A percentile compares a stretch with the other conserved stretches of the same genome.
These are phyloP conservation scores for Arthrobotrys musiformis DNA, from an alignment of 2,329 filamentous ascomycete genomes.

Conservation along the genomic window DNA sequence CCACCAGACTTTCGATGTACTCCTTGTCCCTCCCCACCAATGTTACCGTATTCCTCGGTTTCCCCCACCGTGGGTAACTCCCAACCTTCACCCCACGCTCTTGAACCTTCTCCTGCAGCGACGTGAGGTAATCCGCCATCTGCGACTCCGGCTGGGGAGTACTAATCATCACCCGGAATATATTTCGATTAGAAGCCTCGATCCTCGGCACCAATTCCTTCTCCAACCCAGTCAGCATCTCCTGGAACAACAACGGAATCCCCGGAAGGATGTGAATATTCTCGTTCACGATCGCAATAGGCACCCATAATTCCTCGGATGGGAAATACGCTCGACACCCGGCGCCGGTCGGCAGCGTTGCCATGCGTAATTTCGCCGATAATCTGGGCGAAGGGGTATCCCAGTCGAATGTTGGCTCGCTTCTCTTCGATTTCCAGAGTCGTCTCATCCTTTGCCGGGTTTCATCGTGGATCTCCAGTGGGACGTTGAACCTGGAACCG, in stretches of 20 bases:
- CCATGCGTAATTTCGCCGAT: slow-evolving; percentile 88
- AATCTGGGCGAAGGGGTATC: slow-evolving; percentile 80
- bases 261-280: slow-evolving; percentile 95
- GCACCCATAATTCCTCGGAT: slow-evolving; percentile 87
- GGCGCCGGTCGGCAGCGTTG: slow-evolving; percentile 79
- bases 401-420: slow-evolving; percentile 82
- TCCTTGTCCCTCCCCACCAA: slow-evolving; percentile 80
- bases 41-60: slow-evolving; percentile 87
- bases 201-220: slow-evolving; percentile 74
- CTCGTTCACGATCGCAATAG: slow-evolving; percentile 85
- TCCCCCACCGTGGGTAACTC: slow-evolving; percentile 93
- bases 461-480: slow-evolving; percentile 79
- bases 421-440: slow-evolving; percentile 77
- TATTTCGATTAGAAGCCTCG: slow-evolving; percentile 80
- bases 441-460: slow-evolving; percentile 85
- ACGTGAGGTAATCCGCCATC: slow-evolving; percentile 83
- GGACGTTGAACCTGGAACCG: slow-evolving; percentile 68
- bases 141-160: slow-evolving; percentile 88
- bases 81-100: slow-evolving; percentile 88
- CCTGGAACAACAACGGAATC: slow-evolving; percentile 84
- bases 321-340: slow-evolving; percentile 82
- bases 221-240: slow-evolving; percentile 76
- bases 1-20: slow-evolving; percentile 80
- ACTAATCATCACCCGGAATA: slow-evolving; percentile 80
- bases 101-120: slow-evolving; percentile 78